Evolutionary conservation across 176 grass and related monocot genomes (phyloP), one percentile per base, ranked within the genome.

Genomic region (Pontederia paniculata): DNA sequence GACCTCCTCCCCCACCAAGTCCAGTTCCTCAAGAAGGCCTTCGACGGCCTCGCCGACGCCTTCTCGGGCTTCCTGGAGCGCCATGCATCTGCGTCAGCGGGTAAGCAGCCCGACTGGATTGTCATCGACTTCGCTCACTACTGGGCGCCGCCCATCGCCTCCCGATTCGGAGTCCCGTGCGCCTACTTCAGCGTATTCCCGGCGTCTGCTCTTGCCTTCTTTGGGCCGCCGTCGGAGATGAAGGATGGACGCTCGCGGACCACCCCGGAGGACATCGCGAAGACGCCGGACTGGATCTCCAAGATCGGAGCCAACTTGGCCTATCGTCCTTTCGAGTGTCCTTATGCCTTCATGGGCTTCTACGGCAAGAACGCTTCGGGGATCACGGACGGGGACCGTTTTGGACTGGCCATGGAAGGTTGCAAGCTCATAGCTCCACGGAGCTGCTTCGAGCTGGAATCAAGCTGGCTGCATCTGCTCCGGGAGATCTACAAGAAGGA

Each of bases 361-460:
- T 10, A 17, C 19, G 22, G 3, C 44, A 50, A 15, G 18, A 15
- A 69, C 15, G 42, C 61, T 28, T 73, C 68, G 13, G 69, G 69
- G 16, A 21, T 76, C 5, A 52, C 54, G n/a, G 19, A 2, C 17
- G 0, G 12, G 22, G 3, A 60, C 12, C 23, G 69, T 2, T 0
- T 25, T 0, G 54, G 10, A 37, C 0, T 0, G 16, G 42, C 37
- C 1, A 0, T 9, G 15, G 48, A 58, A 0, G 13, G 21, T 4
- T 69, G 77, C 51, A 66, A 54, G 22, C 48, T 88, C 42, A 0
- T 28, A 55, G 58, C 66, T 21, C 15, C 55, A 19, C 80, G 88
- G 8, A 75, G 71, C 49, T 76, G 77, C 64, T 12, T 53, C 9
- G 73, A 76, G 45, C 11, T 81, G 13, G 80, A 88, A 9, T 46